Evolutionary conservation across 176 grass and related monocot genomes (phyloP).

Genomic region (Puya raimondii): DNA sequence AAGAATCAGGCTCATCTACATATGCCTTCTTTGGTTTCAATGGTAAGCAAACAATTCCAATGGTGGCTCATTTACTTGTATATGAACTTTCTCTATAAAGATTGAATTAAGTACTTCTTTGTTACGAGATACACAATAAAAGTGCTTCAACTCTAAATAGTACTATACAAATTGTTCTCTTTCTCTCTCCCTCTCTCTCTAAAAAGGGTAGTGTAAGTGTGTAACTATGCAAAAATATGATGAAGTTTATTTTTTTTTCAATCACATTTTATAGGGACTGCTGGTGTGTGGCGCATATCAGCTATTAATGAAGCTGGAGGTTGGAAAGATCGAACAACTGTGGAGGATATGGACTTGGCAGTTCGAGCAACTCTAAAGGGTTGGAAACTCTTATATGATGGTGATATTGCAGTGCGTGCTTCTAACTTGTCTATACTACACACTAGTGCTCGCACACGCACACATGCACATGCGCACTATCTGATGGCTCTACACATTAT

Average conservation of each 20-base stretch:
- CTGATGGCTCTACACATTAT: not conserved
- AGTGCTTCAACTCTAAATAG: not conserved
- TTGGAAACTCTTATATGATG: constrained; percentile 70
- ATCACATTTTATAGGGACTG: constrained; percentile 32
- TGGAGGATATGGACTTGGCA: constrained; percentile 79
- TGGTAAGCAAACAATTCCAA: constrained; percentile 26
- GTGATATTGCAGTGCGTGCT: constrained; percentile 41
- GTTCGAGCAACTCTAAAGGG: constrained; percentile 56
- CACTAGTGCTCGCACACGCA: too few relatives aligned
- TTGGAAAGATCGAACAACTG: constrained; percentile 68
- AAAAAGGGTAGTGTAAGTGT: too few relatives aligned
- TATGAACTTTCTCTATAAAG: not conserved
- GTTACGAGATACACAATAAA: not conserved
- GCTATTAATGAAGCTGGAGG: constrained; percentile 58
- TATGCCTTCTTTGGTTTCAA: constrained; percentile 72
- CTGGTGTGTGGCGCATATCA: constrained; percentile 51
- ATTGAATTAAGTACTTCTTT: not conserved
- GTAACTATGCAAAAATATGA: too few relatives aligned
- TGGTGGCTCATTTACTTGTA: not conserved
- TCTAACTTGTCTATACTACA: not conserved
- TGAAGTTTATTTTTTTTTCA: too few relatives aligned
- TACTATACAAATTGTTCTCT: too few relatives aligned
- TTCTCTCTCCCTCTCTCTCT: too few relatives aligned
- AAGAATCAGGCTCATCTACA: constrained; percentile 61
- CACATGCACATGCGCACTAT: not conserved